phyloP scores from a whole-genome alignment of 2,329 filamentous ascomycete species.

The Exophiala sp. region DNA sequence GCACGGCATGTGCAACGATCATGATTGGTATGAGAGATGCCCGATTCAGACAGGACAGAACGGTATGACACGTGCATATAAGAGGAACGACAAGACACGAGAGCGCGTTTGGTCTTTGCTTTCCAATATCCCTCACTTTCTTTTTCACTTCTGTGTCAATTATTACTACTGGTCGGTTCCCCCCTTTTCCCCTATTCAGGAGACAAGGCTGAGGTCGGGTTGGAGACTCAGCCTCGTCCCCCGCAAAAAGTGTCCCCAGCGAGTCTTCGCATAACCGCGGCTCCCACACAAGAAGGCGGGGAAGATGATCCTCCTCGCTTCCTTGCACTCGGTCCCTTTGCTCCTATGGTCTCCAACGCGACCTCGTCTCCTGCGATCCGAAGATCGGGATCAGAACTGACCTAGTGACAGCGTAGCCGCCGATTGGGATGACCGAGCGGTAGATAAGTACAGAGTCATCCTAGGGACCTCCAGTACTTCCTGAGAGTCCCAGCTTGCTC shows the following conservation, averaged over 20 bases:
- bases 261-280: neutral
- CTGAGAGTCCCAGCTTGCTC: no score
- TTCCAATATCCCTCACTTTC: no score
- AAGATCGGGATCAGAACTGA: neutral
- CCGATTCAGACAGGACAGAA: neutral
- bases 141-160: no score
- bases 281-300: neutral
- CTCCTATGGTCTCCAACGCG: neutral
- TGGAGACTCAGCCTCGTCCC: slow-evolving; percentile 4
- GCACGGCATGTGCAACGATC: neutral
- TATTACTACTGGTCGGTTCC: neutral
- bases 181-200: neutral
- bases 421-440: neutral
- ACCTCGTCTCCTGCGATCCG: neutral
- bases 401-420: neutral
- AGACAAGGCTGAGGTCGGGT: neutral
- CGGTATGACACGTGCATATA: neutral
- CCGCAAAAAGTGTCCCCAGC: no score
- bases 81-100: neutral
- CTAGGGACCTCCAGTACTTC: no score
- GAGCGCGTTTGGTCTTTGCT: no score
- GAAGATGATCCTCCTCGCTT: neutral
- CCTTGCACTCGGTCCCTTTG: neutral
- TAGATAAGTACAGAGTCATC: no score
- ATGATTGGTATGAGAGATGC: neutral